Evolutionary conservation across 306 rosid species (phyloP).

Genomic region (Adenanthera pavonina): DNA sequence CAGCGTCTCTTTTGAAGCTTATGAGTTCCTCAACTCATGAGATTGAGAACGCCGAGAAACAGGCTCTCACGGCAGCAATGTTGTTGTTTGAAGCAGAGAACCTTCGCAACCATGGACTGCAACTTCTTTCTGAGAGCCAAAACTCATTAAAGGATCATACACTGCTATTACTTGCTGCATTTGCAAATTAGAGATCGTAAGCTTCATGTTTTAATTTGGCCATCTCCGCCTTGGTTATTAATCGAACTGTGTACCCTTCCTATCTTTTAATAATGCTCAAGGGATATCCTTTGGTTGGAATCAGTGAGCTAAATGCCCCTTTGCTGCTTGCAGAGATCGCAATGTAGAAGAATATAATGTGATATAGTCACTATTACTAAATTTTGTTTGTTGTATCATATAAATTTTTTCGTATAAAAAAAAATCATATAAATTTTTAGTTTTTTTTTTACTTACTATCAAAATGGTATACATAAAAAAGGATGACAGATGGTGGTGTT

Average conservation of each 20-base stretch:
- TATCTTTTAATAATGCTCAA: not conserved
- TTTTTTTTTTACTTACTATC: too few relatives aligned
- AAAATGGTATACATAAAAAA: too few relatives aligned
- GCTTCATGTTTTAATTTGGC: not conserved
- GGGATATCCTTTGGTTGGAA: not conserved
- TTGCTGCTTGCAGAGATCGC: too few relatives aligned
- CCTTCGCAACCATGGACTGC: slow-evolving; percentile 20
- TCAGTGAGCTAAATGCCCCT: too few relatives aligned
- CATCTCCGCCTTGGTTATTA: too few relatives aligned
- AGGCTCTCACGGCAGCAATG: slow-evolving; percentile 38
- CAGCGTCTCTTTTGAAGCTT: slow-evolving; percentile 30
- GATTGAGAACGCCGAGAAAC: slow-evolving; percentile 29
- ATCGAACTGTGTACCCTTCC: not conserved
- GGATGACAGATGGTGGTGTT: too few relatives aligned
- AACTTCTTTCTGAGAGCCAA: slow-evolving; percentile 30
- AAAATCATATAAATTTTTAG: too few relatives aligned
- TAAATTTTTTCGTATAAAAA: too few relatives aligned
- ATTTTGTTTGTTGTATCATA: too few relatives aligned
- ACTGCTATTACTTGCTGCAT: not conserved
- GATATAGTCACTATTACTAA: too few relatives aligned
- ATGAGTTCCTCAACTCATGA: slow-evolving; percentile 33
- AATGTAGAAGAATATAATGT: too few relatives aligned
- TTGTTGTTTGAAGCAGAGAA: slow-evolving; percentile 41
- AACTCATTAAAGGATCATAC: not conserved
- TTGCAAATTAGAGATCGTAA: not conserved